These are phyloP conservation scores for Fibroporia radiculosa DNA, from an alignment of 768 basidiomycete species.

Conservation along the genomic window DNA sequence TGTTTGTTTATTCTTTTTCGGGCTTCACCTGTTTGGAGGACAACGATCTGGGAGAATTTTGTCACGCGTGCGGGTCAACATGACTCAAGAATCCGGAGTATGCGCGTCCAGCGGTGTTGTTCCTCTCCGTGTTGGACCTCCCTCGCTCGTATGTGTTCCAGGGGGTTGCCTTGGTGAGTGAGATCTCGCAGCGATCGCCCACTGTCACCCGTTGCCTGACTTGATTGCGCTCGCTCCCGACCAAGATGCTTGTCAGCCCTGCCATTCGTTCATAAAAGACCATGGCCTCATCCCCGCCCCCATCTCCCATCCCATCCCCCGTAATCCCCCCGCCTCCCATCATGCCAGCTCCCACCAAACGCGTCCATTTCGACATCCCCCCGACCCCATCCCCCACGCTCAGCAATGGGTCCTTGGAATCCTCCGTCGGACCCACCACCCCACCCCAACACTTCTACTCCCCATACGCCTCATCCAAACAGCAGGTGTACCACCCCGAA, in stretches of 20 bases:
- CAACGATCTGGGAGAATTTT: too few relatives aligned
- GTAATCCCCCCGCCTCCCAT: constrained; percentile 1
- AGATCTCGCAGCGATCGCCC: background rate
- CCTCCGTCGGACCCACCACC: constrained; percentile 16
- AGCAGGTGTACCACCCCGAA: constrained; percentile 1
- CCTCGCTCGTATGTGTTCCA: too few relatives aligned
- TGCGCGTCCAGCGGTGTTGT: too few relatives aligned
- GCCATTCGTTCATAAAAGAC: background rate
- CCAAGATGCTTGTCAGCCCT: background rate
- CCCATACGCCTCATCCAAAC: constrained; percentile 5
- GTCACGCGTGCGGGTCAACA: too few relatives aligned
- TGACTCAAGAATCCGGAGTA: too few relatives aligned
- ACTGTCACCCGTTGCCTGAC: background rate
- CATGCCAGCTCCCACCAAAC: constrained; percentile 17
- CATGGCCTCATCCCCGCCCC: background rate
- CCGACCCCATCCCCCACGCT: constrained; percentile 17
- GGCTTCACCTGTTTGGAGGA: too few relatives aligned
- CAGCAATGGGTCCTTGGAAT: constrained; percentile 12
- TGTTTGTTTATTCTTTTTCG: too few relatives aligned
- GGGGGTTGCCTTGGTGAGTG: too few relatives aligned
- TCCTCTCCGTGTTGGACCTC: too few relatives aligned
- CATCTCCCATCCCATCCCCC: constrained; percentile 2
- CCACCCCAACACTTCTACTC: constrained; percentile 10
- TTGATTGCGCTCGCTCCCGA: constrained; percentile 1
- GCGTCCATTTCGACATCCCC: constrained; percentile 17